phyloP scores from a whole-genome alignment of 148 eudicot species.

The Salicornia ramosissima region DNA sequence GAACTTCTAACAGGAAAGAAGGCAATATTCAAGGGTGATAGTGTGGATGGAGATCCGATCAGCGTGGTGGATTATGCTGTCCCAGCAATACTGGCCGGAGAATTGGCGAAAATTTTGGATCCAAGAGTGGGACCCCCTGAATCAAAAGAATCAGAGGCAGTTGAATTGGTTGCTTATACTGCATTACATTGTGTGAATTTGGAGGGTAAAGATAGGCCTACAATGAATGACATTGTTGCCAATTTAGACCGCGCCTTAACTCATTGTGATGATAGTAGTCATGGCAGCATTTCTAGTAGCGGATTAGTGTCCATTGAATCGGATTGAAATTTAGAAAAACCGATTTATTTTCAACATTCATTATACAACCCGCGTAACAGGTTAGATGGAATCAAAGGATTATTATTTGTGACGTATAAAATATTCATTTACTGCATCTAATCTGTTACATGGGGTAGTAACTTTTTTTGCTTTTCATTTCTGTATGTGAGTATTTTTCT shows the following conservation, averaged over 20 bases:
- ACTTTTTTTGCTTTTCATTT: slow-evolving; percentile 9
- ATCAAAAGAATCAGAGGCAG: slow-evolving; percentile 67
- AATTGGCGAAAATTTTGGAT: slow-evolving; percentile 61
- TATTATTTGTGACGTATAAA: too few relatives aligned
- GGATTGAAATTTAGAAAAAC: slow-evolving; percentile 28
- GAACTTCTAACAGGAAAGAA: slow-evolving; percentile 83
- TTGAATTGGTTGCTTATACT: slow-evolving; percentile 79
- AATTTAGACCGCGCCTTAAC: slow-evolving; percentile 79
- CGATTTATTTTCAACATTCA: too few relatives aligned
- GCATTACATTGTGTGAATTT: slow-evolving; percentile 85
- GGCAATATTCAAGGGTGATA: slow-evolving; percentile 62
- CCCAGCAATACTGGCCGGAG: slow-evolving; percentile 64
- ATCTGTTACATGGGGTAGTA: too few relatives aligned
- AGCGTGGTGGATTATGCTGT: slow-evolving; percentile 79
- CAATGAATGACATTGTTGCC: slow-evolving; percentile 77
- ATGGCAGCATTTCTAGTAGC: slow-evolving; percentile 76
- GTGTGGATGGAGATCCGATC: slow-evolving; percentile 42
- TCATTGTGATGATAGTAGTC: slow-evolving; percentile 68
- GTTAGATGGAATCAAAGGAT: too few relatives aligned
- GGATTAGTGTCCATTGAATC: slow-evolving; percentile 59
- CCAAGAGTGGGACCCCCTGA: slow-evolving; percentile 62
- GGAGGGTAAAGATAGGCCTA: slow-evolving; percentile 89
- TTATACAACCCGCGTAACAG: too few relatives aligned
- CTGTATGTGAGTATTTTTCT: slow-evolving; percentile 7
- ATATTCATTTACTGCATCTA: too few relatives aligned